A percentile compares a stretch with the other conserved stretches of the same genome.
phyloP scores from a whole-genome alignment of 2,329 filamentous ascomycete species.

The Phialophora verrucosa region DNA sequence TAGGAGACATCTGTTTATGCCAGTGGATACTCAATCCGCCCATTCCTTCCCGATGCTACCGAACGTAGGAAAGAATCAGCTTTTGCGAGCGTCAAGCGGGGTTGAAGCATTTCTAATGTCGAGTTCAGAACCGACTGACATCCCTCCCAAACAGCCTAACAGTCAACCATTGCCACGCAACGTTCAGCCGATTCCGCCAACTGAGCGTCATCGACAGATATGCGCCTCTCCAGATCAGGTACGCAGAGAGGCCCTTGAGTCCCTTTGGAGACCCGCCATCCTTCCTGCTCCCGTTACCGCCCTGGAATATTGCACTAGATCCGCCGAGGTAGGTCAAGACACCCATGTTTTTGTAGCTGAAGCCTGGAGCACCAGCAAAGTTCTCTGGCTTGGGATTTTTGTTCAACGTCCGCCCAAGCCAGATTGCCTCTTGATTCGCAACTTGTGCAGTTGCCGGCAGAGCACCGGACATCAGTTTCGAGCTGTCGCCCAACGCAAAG shows the following conservation, averaged over 20 bases:
- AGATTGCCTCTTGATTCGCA: conserved; percentile 63
- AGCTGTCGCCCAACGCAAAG: conserved; percentile 63
- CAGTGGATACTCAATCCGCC: neutral
- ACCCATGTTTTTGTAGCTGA: conserved; percentile 63
- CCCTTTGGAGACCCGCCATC: conserved; percentile 45
- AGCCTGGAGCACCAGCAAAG: conserved; percentile 44
- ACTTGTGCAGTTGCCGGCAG: conserved; percentile 66
- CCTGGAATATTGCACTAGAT: conserved; percentile 63
- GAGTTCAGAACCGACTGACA: conserved; percentile 48
- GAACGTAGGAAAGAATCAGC: neutral
- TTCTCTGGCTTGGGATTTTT: conserved; percentile 42
- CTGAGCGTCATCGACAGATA: conserved; percentile 56
- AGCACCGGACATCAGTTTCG: conserved; percentile 54
- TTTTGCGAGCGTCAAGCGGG: neutral
- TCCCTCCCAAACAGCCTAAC: conserved; percentile 54
- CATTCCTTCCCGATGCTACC: neutral
- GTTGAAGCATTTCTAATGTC: neutral
- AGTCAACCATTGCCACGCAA: conserved; percentile 50
- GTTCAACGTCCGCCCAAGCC: conserved; percentile 63
- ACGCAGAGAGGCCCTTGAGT: conserved; percentile 49
- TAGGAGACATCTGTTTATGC: neutral
- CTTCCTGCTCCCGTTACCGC: conserved; percentile 41
- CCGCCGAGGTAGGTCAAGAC: conserved; percentile 66
- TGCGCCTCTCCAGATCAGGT: conserved; percentile 52
- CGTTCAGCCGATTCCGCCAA: conserved; percentile 52